Base-by-base conservation (phyloP, 116 monocot genomes). In the Phalaenopsis hybrid region DNA sequence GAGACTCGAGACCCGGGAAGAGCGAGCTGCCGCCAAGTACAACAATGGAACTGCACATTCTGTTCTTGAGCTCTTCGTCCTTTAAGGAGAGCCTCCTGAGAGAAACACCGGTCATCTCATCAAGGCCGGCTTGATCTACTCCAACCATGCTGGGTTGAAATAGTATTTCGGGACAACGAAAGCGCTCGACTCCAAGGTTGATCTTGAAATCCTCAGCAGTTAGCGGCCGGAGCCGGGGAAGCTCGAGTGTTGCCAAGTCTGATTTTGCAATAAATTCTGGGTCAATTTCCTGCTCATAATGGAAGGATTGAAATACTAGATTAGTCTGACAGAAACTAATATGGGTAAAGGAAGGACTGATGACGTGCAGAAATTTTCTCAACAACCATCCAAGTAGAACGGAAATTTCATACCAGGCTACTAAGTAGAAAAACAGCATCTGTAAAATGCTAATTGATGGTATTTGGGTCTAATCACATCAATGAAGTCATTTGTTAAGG, bases 81-180 rank as follows among this genome's bases (percentile, higher is more conserved):
- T 78, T 63, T 6, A 12, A 25, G 9, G 86, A 46, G 44, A 98
- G 82, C 76, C 97, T 87, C 44, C 85, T 80, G 0, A 98, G 87
- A 43, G 95, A 91, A 57, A 88, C 25, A 3, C 90, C 87, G 44
- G 76, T 85, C 95, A 94, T 91, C 88, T 98, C 97, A 79, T 94
- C 94, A 2, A 98, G 83, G 9, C 97, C 97, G 6, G 91, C 87
- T 82, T 98, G 97, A 72, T 93, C 90, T 41, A 94, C 79, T 31
- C 97, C 97, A 34, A 98, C 81, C 91, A 98, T 94, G 52, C 44
- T 77, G 18, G 97, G 97, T 82, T 90, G 91, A 86, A 94, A 95
- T 8, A 98, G 83, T n/a, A 98, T 83, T 83, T 98, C 97, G 0
- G 97, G 95, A 69, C 95, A 94, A 2, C 97, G 84, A 82, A 98